phyloP scores from a whole-genome alignment of 1,139 yeast species.

The Pichia sp. region DNA sequence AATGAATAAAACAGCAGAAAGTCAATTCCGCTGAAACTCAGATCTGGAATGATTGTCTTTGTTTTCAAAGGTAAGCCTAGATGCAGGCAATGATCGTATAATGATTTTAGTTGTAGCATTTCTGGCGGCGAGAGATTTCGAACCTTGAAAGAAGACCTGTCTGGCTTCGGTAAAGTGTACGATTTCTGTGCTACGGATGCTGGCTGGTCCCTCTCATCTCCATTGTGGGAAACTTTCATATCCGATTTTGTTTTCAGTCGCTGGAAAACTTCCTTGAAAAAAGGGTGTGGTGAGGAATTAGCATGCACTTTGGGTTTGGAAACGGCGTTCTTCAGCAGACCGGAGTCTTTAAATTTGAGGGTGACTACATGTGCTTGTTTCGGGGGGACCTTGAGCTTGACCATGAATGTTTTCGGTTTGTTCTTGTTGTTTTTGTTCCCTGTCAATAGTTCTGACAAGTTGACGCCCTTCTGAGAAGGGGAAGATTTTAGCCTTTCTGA shows the following conservation, averaged over 20 bases:
- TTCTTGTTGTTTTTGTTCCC: conserved; percentile 4
- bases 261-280: conserved; percentile 12
- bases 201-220: background rate
- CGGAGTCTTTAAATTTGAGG: conserved; percentile 2
- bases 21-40: conserved; percentile 4
- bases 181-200: background rate
- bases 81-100: background rate
- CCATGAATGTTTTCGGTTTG: conserved; percentile 1
- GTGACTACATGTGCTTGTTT: background rate
- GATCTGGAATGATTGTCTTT: background rate
- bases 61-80: background rate
- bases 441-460: conserved; percentile 6
- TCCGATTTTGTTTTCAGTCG: conserved; percentile 1
- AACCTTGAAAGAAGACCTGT: background rate
- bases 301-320: conserved; percentile 13
- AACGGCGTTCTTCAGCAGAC: background rate
- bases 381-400: conserved; percentile 9
- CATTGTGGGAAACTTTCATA: background rate
- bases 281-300: conserved; percentile 16
- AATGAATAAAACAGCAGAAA: conserved; percentile 7
- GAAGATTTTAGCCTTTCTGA: too few species aligned
- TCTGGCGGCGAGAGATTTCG: background rate
- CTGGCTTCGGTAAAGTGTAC: background rate
- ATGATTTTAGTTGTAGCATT: background rate
- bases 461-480: background rate